phyloP scores from a whole-genome alignment of 2,329 filamentous ascomycete genomes.

The Colletotrichum caudatum region DNA sequence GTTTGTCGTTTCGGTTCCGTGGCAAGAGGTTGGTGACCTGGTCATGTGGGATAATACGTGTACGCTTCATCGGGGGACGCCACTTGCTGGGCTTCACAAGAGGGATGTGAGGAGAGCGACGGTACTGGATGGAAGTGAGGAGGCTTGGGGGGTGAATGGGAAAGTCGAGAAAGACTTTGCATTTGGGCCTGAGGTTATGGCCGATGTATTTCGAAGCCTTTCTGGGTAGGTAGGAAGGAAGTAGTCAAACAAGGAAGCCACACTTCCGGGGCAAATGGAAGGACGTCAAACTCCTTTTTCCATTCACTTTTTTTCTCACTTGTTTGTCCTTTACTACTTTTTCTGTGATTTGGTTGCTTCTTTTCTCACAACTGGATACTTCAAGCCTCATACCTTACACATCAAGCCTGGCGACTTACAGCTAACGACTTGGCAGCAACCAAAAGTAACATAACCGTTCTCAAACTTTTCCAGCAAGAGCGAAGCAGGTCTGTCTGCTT shows the following conservation, averaged over 20 bases:
- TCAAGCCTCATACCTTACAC: not conserved
- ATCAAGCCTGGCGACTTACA: no score
- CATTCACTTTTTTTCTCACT: not conserved
- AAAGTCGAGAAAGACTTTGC: constrained; percentile 30
- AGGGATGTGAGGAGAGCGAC: constrained; percentile 69
- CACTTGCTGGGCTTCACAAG: constrained; percentile 60
- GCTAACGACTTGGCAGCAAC: no score
- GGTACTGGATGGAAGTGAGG: constrained; percentile 59
- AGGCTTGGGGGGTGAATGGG: constrained; percentile 55
- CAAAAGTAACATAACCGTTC: not conserved
- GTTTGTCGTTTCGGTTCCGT: constrained; percentile 60
- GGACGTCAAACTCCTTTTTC: not conserved
- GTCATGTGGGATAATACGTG: constrained; percentile 71
- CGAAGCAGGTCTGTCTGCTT: not conserved
- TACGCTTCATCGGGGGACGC: constrained; percentile 65
- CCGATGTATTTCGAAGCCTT: not conserved
- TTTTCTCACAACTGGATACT: not conserved
- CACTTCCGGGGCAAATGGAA: not conserved
- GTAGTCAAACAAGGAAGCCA: not conserved
- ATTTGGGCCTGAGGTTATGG: constrained; percentile 19
- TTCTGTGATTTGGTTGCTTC: not conserved
- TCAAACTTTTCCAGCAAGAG: not conserved
- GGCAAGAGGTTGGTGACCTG: constrained; percentile 62
- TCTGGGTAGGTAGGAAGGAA: not conserved
- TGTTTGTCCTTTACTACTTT: not conserved